Evolutionary conservation across 495 filamentous ascomycete genomes (phyloP).

Genomic region (Aspergillus conjunctus): DNA sequence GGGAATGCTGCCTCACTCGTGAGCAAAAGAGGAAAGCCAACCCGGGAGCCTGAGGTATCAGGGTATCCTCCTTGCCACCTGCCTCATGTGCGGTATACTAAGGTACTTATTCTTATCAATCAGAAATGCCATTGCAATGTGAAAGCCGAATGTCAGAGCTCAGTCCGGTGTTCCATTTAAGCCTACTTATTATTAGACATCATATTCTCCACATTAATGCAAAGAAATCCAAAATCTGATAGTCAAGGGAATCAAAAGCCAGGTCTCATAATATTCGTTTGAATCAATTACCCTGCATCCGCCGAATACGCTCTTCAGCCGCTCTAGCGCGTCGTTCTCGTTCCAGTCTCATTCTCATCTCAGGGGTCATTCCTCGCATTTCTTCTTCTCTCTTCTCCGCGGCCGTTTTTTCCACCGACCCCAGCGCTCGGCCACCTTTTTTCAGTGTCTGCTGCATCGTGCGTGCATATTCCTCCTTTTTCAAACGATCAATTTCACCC

Average conservation of each 20-base stretch:
- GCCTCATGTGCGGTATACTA: not conserved
- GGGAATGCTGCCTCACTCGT: not conserved
- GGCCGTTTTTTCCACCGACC: conserved; percentile 61
- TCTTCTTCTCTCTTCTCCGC: conserved; percentile 81
- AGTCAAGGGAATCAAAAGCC: not conserved
- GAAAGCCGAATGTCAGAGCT: not conserved
- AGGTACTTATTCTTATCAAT: not conserved
- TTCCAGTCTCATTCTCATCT: conserved; percentile 79
- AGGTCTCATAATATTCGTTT: too few relatives aligned
- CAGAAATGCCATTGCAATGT: too few relatives aligned
- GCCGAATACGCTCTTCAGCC: conserved; percentile 80
- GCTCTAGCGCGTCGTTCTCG: conserved; percentile 80
- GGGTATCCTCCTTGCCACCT: too few relatives aligned
- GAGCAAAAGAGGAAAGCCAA: not conserved
- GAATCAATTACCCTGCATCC: conserved; percentile 47
- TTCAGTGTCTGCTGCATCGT: conserved; percentile 41
- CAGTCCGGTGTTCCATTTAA: not conserved
- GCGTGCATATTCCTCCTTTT: conserved; percentile 63
- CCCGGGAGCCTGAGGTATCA: not conserved
- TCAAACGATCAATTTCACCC: conserved; percentile 64
- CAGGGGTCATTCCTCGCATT: conserved; percentile 77
- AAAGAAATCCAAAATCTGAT: conserved; percentile 6
- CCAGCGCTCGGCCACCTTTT: conserved; percentile 53
- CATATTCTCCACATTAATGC: conserved; percentile 1
- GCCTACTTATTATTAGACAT: conserved; percentile 8